These are phyloP conservation scores for Pseudodiploospora longispora DNA, from an alignment of 2,329 filamentous ascomycete species.

Conservation along the genomic window DNA sequence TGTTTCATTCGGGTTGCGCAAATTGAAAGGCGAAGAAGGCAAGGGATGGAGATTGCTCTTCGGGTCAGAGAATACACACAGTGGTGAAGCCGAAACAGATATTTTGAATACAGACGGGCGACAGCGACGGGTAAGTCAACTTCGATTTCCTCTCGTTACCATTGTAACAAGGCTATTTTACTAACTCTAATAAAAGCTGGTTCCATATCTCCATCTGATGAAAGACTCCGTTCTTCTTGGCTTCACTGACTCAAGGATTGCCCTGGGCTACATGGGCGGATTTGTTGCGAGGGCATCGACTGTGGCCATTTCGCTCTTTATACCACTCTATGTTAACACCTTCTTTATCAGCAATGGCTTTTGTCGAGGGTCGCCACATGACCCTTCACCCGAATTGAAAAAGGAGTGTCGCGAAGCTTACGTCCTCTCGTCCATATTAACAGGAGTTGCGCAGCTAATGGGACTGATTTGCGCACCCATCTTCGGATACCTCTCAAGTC, in stretches of 20 bases:
- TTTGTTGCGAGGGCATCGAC: constrained; percentile 93
- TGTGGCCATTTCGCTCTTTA: constrained; percentile 89
- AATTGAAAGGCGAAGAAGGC: constrained; percentile 62
- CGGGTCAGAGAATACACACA: constrained; percentile 22
- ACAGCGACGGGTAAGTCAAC: no score
- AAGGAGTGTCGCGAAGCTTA: constrained; percentile 81
- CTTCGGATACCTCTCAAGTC: constrained; percentile 79
- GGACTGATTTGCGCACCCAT: constrained; percentile 77
- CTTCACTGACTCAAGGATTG: constrained; percentile 68
- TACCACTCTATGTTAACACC: constrained; percentile 86
- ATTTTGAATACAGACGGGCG: no score
- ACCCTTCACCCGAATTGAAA: constrained; percentile 67
- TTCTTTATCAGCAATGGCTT: constrained; percentile 78
- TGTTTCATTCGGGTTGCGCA: constrained; percentile 70
- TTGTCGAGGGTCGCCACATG: constrained; percentile 60
- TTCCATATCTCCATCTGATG: constrained; percentile 54
- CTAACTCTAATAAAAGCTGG: constrained; percentile 24
- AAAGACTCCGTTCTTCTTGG: constrained; percentile 60
- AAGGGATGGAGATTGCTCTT: constrained; percentile 62
- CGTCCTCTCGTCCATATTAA: constrained; percentile 76
- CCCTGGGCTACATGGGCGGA: constrained; percentile 82
- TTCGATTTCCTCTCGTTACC: no score
- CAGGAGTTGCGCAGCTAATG: constrained; percentile 79
- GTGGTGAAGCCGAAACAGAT: not conserved
- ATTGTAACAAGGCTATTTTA: not conserved